These are phyloP conservation scores for Marasmius oreades DNA, from an alignment of 1,284 basidiomycete genomes.

Conservation along the genomic window DNA sequence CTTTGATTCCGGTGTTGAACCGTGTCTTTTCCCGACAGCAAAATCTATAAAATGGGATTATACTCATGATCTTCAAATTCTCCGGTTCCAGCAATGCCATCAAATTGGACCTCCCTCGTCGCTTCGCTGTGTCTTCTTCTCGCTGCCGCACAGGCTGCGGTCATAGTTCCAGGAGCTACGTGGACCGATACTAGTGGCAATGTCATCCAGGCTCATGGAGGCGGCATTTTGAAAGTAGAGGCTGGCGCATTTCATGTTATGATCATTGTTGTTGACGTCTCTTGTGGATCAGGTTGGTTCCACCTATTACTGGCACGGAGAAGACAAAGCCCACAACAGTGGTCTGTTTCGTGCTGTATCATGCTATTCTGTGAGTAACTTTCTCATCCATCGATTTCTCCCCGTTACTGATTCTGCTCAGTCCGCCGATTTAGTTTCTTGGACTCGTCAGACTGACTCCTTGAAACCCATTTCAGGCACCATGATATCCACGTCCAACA, in stretches of 20 bases:
- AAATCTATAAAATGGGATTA: not conserved
- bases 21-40: not conserved
- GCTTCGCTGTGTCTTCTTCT: not conserved
- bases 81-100: not conserved
- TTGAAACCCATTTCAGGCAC: constrained; percentile 50
- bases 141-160: constrained; percentile 27
- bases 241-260: constrained; percentile 1
- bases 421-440: constrained; percentile 52
- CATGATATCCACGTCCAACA: constrained; percentile 55
- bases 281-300: constrained; percentile 40
- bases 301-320: constrained; percentile 64
- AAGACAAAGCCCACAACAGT: constrained; percentile 59
- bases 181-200: constrained; percentile 64
- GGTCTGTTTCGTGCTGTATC: constrained; percentile 55
- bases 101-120: not conserved
- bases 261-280: too few relatives aligned
- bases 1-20: not conserved
- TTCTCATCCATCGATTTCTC: not conserved
- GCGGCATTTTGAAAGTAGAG: constrained; percentile 51
- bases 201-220: constrained; percentile 63
- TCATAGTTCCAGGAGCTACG: constrained; percentile 60
- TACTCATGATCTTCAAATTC: not conserved
- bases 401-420: constrained; percentile 17
- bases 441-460: constrained; percentile 58
- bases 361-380: constrained; percentile 46